Evolutionary conservation across 164 flowering plant species (phyloP).

Genomic region (Tetrastigma voinierianum): DNA sequence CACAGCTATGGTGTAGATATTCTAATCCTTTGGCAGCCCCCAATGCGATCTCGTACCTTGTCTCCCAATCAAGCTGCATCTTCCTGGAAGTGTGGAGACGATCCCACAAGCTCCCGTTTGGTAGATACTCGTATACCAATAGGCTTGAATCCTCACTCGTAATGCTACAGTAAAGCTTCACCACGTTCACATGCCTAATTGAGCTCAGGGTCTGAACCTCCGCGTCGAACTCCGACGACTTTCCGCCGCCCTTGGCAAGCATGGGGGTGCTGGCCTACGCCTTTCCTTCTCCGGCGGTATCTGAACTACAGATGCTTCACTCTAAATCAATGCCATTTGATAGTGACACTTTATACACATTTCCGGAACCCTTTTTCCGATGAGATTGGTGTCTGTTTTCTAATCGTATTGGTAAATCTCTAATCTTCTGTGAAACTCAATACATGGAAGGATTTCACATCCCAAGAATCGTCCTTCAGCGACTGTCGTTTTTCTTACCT

Average conservation of each 20-base stretch:
- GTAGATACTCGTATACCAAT: constrained; percentile 65
- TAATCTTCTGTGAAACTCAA: constrained; percentile 70
- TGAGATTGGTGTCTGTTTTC: constrained; percentile 64
- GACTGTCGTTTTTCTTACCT: constrained; percentile 34
- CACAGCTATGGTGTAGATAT: constrained; percentile 67
- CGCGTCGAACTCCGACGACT: constrained; percentile 46
- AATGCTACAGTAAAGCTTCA: constrained; percentile 66
- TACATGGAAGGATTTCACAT: constrained; percentile 65
- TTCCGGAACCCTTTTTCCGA: constrained; percentile 91
- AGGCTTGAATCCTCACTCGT: constrained; percentile 70
- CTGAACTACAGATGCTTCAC: constrained; percentile 58
- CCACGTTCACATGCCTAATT: constrained; percentile 64
- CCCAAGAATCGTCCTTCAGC: constrained; percentile 64
- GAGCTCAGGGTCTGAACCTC: constrained; percentile 67
- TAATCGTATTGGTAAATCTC: constrained; percentile 62
- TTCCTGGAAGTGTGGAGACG: constrained; percentile 40
- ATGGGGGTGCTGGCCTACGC: constrained; percentile 36
- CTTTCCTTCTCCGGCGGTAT: constrained; percentile 10
- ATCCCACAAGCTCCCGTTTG: constrained; percentile 73
- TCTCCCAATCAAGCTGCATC: constrained; percentile 53
- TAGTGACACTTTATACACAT: constrained; percentile 57
- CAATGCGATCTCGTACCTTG: constrained; percentile 52
- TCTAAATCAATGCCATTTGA: constrained; percentile 54
- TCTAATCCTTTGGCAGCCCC: constrained; percentile 71
- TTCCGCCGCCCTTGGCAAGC: constrained; percentile 23